These are phyloP conservation scores for Vigna reflexopilosa DNA, from an alignment of 306 rosid genomes.

Conservation along the genomic window DNA sequence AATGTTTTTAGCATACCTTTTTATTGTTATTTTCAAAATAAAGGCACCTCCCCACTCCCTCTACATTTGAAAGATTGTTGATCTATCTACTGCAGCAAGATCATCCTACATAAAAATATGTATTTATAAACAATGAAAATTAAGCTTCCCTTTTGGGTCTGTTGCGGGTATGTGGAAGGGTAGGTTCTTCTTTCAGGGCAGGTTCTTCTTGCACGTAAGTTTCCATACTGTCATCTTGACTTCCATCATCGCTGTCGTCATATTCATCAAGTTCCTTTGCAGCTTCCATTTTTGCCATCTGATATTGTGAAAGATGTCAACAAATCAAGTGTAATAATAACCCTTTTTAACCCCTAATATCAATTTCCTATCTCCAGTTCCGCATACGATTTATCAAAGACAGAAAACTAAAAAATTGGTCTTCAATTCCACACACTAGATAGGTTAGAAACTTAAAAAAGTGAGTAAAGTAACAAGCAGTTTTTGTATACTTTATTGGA, in stretches of 20 bases:
- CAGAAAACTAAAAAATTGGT: background rate
- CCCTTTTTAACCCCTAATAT: constrained; percentile 11
- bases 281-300: constrained; percentile 87
- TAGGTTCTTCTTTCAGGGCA: constrained; percentile 62
- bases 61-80: constrained; percentile 22
- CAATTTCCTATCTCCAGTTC: constrained; percentile 26
- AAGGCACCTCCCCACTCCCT: constrained; percentile 19
- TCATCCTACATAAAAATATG: background rate
- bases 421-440: background rate
- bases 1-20: background rate
- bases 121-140: background rate
- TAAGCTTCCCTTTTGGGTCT: constrained; percentile 84
- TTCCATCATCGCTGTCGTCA: background rate
- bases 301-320: constrained; percentile 34
- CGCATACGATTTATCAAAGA: background rate
- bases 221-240: constrained; percentile 37
- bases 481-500: constrained; percentile 11
- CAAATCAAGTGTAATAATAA: constrained; percentile 15
- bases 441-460: constrained; percentile 16
- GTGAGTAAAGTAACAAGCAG: constrained; percentile 19
- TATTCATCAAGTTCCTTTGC: constrained; percentile 61
- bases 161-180: constrained; percentile 72
- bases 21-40: constrained; percentile 32
- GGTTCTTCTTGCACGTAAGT: constrained; percentile 57
- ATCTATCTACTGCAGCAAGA: constrained; percentile 29